Evolutionary conservation across 2,329 filamentous ascomycete genomes (phyloP).

Genomic region (Trichophyton equinum): DNA sequence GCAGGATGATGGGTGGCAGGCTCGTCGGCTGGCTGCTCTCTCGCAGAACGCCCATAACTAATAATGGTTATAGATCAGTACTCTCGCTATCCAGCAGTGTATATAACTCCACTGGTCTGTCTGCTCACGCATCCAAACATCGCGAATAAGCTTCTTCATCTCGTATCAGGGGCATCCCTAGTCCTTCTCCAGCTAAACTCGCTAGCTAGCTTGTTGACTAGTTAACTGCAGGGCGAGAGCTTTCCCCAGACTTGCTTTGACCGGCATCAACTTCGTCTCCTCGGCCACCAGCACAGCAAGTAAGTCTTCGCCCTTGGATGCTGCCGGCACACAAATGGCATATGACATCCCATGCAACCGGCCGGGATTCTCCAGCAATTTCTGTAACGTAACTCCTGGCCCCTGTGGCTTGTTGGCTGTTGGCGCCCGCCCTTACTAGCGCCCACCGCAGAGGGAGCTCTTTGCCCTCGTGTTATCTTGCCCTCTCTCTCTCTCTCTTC

Average conservation of each 20-base stretch:
- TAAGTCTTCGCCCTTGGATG: not conserved
- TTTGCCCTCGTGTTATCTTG: constrained; percentile 1
- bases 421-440: not conserved
- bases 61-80: too few species aligned
- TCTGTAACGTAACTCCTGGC: not conserved
- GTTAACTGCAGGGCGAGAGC: not conserved
- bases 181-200: not conserved
- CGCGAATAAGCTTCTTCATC: not conserved
- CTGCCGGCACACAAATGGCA: not conserved
- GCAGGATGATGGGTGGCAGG: too few species aligned
- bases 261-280: not conserved
- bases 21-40: too few species aligned
- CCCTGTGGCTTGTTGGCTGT: not conserved
- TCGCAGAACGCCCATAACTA: too few species aligned
- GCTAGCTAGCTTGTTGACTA: not conserved
- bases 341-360: not conserved
- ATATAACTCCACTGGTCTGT: too few species aligned
- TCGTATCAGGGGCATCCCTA: not conserved
- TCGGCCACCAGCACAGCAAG: not conserved
- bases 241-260: not conserved
- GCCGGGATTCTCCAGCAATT: not conserved
- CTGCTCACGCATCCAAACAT: too few species aligned
- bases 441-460: not conserved
- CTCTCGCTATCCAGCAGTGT: too few species aligned
- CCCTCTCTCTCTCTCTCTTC: not conserved